Conservation (phyloP, 305 asterid genomes). For the Euphrasia arctica region DNA sequence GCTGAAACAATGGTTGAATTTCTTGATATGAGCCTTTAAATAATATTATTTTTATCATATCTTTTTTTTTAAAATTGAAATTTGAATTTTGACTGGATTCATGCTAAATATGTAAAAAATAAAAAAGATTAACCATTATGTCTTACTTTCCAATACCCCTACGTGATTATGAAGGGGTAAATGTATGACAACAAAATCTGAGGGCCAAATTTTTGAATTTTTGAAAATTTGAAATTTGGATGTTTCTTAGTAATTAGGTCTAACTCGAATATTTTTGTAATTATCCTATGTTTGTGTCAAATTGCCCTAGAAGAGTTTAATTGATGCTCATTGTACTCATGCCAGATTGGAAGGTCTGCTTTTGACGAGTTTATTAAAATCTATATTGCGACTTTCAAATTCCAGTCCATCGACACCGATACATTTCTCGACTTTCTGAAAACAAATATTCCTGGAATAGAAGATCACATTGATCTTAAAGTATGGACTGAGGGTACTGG, state of each 20-base stretch:
- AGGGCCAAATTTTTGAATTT: too few species aligned
- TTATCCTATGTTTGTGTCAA: neutral
- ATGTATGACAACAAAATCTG: too few species aligned
- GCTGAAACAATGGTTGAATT: too few species aligned
- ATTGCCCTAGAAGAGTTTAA: slow-evolving; percentile 18
- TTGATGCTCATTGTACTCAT: slow-evolving; percentile 18
- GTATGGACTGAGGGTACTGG: slow-evolving; percentile 90
- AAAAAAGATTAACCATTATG: too few species aligned
- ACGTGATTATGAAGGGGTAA: too few species aligned
- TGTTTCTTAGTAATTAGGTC: neutral
- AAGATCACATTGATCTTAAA: slow-evolving; percentile 61
- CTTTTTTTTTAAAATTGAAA: too few species aligned
- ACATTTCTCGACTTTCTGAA: slow-evolving; percentile 79
- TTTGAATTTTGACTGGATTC: too few species aligned
- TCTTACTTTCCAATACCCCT: too few species aligned
- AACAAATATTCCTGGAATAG: slow-evolving; percentile 80
- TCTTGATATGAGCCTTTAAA: too few species aligned
- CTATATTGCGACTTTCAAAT: slow-evolving; percentile 80
- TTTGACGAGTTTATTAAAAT: slow-evolving; percentile 82
- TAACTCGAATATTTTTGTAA: neutral
- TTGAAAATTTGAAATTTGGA: neutral
- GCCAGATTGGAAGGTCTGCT: slow-evolving; percentile 87
- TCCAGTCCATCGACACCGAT: slow-evolving; percentile 87
- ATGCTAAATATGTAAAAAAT: too few species aligned
- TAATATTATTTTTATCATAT: too few species aligned